These are phyloP conservation scores for Galeopsis tetrahit DNA, from an alignment of 257 asterid genomes.

Conservation along the genomic window DNA sequence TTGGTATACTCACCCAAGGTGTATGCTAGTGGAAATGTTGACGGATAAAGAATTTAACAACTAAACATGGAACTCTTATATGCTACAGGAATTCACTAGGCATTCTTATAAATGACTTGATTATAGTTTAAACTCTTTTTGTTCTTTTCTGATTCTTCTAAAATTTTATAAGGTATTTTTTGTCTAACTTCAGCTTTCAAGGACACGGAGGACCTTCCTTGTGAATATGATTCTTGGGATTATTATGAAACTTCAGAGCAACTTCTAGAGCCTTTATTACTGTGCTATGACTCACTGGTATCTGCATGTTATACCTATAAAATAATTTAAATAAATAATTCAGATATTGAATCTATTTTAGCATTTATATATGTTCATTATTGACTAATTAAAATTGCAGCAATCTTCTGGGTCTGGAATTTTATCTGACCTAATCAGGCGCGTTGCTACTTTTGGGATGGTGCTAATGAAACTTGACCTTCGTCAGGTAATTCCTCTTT, in stretches of 20 bases:
- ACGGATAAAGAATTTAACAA: neutral
- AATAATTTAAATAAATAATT: neutral
- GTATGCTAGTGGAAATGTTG: neutral
- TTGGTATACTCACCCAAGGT: neutral
- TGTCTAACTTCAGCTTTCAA: constrained; percentile 63
- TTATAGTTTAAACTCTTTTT: neutral
- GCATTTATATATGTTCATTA: constrained; percentile 17
- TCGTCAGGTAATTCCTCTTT: constrained; percentile 73
- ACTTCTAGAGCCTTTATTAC: constrained; percentile 79
- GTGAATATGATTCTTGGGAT: constrained; percentile 78
- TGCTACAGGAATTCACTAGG: neutral
- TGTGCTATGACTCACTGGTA: constrained; percentile 95
- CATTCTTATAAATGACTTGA: neutral
- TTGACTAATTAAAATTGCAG: constrained; percentile 45
- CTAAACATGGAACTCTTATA: neutral
- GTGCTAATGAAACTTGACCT: constrained; percentile 96
- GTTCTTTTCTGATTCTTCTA: constrained; percentile 22
- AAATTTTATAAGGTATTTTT: constrained; percentile 23
- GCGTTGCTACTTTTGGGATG: constrained; percentile 91
- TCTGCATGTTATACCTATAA: constrained; percentile 14
- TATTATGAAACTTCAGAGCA: constrained; percentile 90
- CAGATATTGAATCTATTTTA: constrained; percentile 22
- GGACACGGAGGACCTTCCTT: constrained; percentile 88
- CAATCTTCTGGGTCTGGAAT: constrained; percentile 89
- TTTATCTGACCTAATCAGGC: constrained; percentile 90